These are phyloP conservation scores for Cyathus striatus DNA, from an alignment of 768 basidiomycete genomes.

Conservation along the genomic window DNA sequence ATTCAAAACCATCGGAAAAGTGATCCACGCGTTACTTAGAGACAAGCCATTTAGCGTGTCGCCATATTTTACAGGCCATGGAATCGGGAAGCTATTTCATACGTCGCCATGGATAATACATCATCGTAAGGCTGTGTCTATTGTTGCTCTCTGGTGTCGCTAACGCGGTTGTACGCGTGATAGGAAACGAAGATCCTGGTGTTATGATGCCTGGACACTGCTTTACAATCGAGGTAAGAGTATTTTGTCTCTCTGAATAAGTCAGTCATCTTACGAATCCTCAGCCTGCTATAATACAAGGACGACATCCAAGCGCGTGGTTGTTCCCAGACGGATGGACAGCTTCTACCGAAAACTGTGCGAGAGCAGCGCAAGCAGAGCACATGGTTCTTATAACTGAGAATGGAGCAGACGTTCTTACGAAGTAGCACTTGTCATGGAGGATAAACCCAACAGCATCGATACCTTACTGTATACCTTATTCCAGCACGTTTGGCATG, in stretches of 20 bases:
- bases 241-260: not conserved
- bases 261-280: constrained; percentile 1
- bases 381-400: constrained; percentile 87
- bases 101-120: constrained; percentile 81
- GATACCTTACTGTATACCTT: too few species aligned
- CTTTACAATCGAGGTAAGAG: constrained; percentile 83
- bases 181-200: constrained; percentile 81
- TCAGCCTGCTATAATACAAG: constrained; percentile 77
- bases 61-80: constrained; percentile 76
- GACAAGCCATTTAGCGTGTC: constrained; percentile 54
- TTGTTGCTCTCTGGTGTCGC: not conserved
- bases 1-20: constrained; percentile 65
- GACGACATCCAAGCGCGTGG: constrained; percentile 59
- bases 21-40: constrained; percentile 52
- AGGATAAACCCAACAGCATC: too few species aligned
- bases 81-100: constrained; percentile 82
- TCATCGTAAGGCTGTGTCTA: constrained; percentile 40
- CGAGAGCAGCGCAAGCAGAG: constrained; percentile 80
- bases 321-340: constrained; percentile 94
- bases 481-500: too few species aligned
- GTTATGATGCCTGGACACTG: constrained; percentile 82
- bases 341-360: constrained; percentile 85
- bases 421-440: too few species aligned
- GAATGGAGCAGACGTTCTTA: constrained; percentile 73
- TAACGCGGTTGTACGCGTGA: not conserved